Evolutionary conservation across 2,329 filamentous ascomycete species (phyloP), one percentile per base, ranked within the genome.

Genomic region (Chaetothyriales sp.): DNA sequence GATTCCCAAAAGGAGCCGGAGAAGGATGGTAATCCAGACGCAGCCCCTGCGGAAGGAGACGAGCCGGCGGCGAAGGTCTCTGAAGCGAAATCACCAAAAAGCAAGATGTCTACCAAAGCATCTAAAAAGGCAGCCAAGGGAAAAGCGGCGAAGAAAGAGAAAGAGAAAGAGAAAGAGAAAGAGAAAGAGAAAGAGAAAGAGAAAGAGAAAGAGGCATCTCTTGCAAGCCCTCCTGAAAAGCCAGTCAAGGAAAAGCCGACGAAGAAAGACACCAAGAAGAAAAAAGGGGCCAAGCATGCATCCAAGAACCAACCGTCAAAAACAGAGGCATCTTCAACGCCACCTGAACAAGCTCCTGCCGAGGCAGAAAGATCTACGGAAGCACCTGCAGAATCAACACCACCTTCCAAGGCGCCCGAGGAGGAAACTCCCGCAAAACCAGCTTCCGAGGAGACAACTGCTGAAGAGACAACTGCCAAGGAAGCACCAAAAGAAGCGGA

Each of bases 371-470:
- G 8, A n/a, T 26, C 43, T 19, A 18, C 43, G 2, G 43, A 44
- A 19, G n/a, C 22, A n/a, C 20, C 43, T 32, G 43, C 25, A 10
- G 54, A 61, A 50, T 51, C 57, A 26, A 39, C 53, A 15, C 36
- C 49, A 20, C 49, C 56, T 6, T 55, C 58, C 18, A 53, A 53
- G 47, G 39, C 49, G 53, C 58, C 57, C 45, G 63, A 65, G 47
- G 18, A 43, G 43, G 46, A 36, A 42, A 43, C 18, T 44, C 15
- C 20, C 2, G 19, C 6, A 19, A 26, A 49, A 15, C 9, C 28
- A 42, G 3, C 39, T 44, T 9, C 50, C 9, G 44, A 51, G 36
- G 44, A 48, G 18, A 18, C 45, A 18, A 4, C 62, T 62, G 50
- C 46, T 46, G 54, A 56, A 32, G 53, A 47, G 44, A 45, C 28